phyloP scores from a whole-genome alignment of 257 asterid species.

The Anisodus acutangulus region DNA sequence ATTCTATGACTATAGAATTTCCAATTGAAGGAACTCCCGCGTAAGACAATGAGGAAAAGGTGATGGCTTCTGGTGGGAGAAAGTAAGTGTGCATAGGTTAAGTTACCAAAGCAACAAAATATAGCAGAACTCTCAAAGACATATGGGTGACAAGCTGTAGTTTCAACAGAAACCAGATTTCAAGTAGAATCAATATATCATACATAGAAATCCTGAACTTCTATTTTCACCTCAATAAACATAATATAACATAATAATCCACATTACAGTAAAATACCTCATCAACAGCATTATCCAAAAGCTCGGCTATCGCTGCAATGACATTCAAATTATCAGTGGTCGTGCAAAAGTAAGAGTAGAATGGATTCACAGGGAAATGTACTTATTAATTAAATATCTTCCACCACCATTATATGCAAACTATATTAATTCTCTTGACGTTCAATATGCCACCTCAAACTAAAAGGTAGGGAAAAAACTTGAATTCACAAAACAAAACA shows the following conservation, averaged over 20 bases:
- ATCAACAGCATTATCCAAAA: slow-evolving; percentile 89
- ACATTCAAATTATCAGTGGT: slow-evolving; percentile 27
- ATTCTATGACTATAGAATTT: neutral
- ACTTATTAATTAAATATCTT: neutral
- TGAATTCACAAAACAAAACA: too few relatives aligned
- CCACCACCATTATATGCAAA: neutral
- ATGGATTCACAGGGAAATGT: neutral
- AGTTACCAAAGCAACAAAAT: neutral
- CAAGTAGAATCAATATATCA: neutral
- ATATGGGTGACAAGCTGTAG: slow-evolving; percentile 10
- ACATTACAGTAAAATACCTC: slow-evolving; percentile 61
- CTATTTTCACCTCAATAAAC: slow-evolving; percentile 19
- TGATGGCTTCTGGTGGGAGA: slow-evolving; percentile 3
- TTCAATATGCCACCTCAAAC: too few relatives aligned
- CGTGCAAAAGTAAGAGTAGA: neutral
- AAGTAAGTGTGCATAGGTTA: neutral
- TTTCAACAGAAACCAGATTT: slow-evolving; percentile 21
- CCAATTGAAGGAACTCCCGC: neutral
- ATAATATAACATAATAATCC: neutral
- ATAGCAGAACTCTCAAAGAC: slow-evolving; percentile 23
- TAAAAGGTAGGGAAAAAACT: too few relatives aligned
- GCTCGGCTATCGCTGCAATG: slow-evolving; percentile 91
- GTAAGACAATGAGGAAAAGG: neutral
- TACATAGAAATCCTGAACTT: neutral
- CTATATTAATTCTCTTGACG: too few relatives aligned